Percentiles rank a stretch among this genome's conserved stretches.
phyloP scores from a whole-genome alignment of 2,329 filamentous ascomycete species.

The Fusarium longipes region DNA sequence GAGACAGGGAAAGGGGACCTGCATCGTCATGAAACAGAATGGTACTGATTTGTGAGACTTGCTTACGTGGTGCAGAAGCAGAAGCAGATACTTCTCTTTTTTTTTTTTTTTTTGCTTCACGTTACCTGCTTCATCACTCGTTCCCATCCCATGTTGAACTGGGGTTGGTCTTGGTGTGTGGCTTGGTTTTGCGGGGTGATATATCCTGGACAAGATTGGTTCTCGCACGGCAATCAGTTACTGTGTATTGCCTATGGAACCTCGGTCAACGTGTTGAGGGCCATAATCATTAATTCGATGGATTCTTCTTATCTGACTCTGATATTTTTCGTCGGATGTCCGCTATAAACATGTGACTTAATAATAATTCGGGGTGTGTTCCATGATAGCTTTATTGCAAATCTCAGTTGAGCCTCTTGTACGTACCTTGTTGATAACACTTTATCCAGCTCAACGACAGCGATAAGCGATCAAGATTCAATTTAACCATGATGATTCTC shows the following conservation, averaged over 20 bases:
- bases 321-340: not conserved
- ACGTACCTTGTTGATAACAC: not conserved
- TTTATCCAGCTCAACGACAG: not conserved
- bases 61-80: conserved; percentile 10
- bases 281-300: not conserved
- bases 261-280: not conserved
- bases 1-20: conserved; percentile 11
- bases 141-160: not conserved
- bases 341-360: not conserved
- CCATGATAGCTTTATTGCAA: not conserved
- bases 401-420: not conserved
- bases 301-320: not conserved
- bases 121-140: not conserved
- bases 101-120: conserved; percentile 11
- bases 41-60: conserved; percentile 18
- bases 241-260: not conserved
- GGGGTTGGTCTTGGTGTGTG: conserved; percentile 4
- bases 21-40: conserved; percentile 27
- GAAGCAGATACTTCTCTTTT: conserved; percentile 9
- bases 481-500: conserved; percentile 5
- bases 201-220: conserved; percentile 14
- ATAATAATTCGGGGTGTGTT: not conserved
- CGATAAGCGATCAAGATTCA: conserved; percentile 32
- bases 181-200: conserved; percentile 35
- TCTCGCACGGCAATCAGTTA: conserved; percentile 14